Percentiles rank a stretch among this genome's conserved stretches.
Conservation (phyloP, 2,329 filamentous ascomycete genomes). For the Mycosphaerella sp. region DNA sequence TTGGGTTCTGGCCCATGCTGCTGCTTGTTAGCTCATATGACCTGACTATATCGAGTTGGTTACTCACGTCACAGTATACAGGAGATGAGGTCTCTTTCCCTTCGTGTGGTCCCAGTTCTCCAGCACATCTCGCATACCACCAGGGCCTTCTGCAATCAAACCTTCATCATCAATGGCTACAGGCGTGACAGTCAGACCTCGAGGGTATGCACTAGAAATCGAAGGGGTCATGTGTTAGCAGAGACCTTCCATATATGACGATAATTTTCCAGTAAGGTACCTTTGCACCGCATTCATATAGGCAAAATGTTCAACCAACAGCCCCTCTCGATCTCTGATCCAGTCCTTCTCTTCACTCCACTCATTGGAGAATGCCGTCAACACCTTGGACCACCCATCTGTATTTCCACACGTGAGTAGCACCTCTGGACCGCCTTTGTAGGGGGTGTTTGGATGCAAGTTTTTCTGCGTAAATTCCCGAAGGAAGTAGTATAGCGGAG, state of each 20-base stretch:
- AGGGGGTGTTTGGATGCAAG: conserved; percentile 76
- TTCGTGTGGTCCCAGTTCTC: conserved; percentile 71
- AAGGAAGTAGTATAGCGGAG: conserved; percentile 69
- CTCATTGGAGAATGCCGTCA: conserved; percentile 68
- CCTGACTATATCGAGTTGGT: not conserved
- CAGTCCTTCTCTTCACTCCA: conserved; percentile 67
- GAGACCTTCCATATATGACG: no score
- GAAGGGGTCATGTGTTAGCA: no score
- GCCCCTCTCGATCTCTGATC: conserved; percentile 62
- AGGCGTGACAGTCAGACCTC: conserved; percentile 65
- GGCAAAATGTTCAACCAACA: conserved; percentile 73
- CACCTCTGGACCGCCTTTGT: conserved; percentile 68
- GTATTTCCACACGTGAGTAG: conserved; percentile 76
- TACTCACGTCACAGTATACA: conserved; percentile 85
- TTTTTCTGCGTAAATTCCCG: conserved; percentile 70
- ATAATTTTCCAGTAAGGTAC: no score
- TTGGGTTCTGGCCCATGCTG: conserved; percentile 86
- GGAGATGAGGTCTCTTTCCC: conserved; percentile 71
- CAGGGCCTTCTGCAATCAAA: conserved; percentile 67
- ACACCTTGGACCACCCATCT: conserved; percentile 73
- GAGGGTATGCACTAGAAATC: conserved; percentile 45
- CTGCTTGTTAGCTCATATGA: conserved; percentile 9
- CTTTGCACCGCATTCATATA: conserved; percentile 73
- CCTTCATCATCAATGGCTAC: conserved; percentile 73
- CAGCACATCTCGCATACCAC: conserved; percentile 70